Base-by-base conservation (phyloP, 179 eudicot species). In the Actinidia chinensis region DNA sequence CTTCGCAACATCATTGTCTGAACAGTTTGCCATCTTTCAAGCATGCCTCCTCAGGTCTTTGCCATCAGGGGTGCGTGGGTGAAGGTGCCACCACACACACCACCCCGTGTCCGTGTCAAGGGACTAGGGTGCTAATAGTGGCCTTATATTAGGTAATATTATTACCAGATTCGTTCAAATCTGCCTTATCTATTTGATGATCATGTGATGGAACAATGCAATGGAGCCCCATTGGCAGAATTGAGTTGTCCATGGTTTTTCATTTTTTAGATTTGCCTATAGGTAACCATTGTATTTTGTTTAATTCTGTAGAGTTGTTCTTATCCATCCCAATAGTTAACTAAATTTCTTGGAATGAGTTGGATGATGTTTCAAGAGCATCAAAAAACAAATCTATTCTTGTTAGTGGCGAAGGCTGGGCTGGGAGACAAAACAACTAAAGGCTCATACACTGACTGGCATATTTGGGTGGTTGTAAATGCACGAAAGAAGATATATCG, bases 361-460 rank as follows among this genome's bases (percentile, higher is more conserved):
- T 78, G 99, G 91, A 98, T 97, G 54, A 96, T 96, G 99, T 81
- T 94, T 68, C 86, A 91, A 55, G 98, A 94, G 88, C 88, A 90
- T 18, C 94, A 96, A 85, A 91, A 97, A n/a, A n/a, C 86, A 96
- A 96, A 77, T 96, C 99, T 0, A 94, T 97, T 85, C 97, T 97
- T 25, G 99, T 97, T 42, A 97, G n/a, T n/a, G n/a, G n/a, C n/a
- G n/a, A 97, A 87, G 94, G 99, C 86, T 98, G 99, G 79, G 99
- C 99, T 8, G 99, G 99, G 75, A 97, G 89, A 97, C 99, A 58
- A 98, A 97, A 97, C 98, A 72, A 97, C 99, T 59, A 97, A 97
- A 85, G 99, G n/a, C 95, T 96, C 79, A 96, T 94, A 98, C 91
- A 76, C 28, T 96, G 92, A 81, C 98, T 94, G 75, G 99, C 99